Percentiles rank a stretch among this genome's conserved stretches.
phyloP scores from a whole-genome alignment of 2,329 filamentous ascomycete species.

The Botrytis sinoallii region DNA sequence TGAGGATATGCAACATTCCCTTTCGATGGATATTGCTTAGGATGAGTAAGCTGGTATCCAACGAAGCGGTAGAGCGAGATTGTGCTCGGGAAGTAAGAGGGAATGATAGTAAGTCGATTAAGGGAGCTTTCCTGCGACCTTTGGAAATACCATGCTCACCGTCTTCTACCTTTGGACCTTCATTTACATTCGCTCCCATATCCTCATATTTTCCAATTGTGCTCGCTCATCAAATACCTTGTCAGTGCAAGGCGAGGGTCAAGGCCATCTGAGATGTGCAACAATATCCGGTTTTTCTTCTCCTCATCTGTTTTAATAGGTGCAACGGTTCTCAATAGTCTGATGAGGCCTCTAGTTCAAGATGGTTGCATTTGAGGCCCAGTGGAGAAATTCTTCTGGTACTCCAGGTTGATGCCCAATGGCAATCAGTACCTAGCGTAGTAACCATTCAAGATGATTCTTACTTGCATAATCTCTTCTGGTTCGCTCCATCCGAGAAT shows the following conservation, averaged over 20 bases:
- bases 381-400: neutral
- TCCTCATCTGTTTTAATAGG: neutral
- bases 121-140: neutral
- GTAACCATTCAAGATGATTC: neutral
- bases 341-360: neutral
- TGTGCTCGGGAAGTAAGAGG: too few relatives aligned
- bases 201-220: neutral
- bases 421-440: too few relatives aligned
- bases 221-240: neutral
- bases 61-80: neutral
- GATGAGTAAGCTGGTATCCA: too few relatives aligned
- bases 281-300: neutral
- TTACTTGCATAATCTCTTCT: neutral
- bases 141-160: neutral
- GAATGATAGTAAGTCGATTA: neutral
- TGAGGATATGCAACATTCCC: neutral
- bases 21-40: neutral
- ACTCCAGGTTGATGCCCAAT: neutral
- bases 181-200: neutral
- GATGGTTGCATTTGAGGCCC: neutral
- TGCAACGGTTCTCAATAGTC: neutral
- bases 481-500: neutral
- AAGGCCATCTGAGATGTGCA: conserved; percentile 4
- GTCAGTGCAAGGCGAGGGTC: neutral
- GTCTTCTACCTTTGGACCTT: neutral